Conservation (phyloP, 805 yeast species). For the Dipodascus albidus region DNA sequence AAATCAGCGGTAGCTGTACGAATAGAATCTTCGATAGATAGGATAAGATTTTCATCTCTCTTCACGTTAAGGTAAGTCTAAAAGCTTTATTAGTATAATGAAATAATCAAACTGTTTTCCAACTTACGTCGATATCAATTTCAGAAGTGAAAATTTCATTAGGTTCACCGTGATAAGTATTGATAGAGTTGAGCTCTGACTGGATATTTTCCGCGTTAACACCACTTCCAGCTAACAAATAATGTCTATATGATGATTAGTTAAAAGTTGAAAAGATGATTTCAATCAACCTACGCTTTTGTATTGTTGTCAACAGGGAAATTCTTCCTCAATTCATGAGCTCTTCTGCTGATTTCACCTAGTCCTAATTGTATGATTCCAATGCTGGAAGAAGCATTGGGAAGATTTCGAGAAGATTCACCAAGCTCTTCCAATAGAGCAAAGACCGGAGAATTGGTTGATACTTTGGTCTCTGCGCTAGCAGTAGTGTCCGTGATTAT, state of each 20-base stretch:
- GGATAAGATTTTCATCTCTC: conserved; percentile 71
- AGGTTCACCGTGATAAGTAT: conserved; percentile 24
- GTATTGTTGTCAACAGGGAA: conserved; percentile 35
- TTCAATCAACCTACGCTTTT: conserved; percentile 21
- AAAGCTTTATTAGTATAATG: neutral
- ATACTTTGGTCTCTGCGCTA: neutral
- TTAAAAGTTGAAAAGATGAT: neutral
- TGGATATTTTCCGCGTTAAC: conserved; percentile 78
- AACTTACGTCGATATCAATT: conserved; percentile 25
- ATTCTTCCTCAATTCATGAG: conserved; percentile 43
- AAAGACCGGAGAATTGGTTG: conserved; percentile 18
- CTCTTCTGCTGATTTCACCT: conserved; percentile 62
- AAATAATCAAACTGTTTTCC: neutral
- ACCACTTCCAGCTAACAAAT: conserved; percentile 81
- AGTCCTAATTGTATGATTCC: conserved; percentile 77
- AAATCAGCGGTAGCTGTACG: conserved; percentile 69
- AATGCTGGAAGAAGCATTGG: conserved; percentile 49
- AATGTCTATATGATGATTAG: conserved; percentile 37
- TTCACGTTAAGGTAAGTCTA: conserved; percentile 46
- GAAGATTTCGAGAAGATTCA: conserved; percentile 68
- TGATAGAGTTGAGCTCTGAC: conserved; percentile 33
- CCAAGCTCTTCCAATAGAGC: conserved; percentile 54
- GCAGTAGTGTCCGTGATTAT: neutral
- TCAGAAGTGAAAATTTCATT: conserved; percentile 10
- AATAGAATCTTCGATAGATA: conserved; percentile 74